Percentiles rank a stretch among this genome's conserved stretches.
phyloP scores from a whole-genome alignment of 306 rosid species.

The Carpinus fangiana region DNA sequence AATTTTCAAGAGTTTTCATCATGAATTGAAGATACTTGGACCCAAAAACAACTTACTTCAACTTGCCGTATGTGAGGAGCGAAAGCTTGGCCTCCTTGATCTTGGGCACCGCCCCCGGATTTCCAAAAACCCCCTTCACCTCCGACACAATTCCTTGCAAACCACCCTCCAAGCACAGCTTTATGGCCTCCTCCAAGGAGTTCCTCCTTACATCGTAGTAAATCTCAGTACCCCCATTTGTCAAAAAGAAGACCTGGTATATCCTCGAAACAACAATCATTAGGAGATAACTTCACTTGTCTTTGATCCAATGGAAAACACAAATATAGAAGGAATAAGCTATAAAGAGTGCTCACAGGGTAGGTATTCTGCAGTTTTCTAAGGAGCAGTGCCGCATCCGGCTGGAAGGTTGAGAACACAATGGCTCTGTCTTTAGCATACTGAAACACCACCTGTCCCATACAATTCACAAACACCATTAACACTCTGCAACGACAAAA shows the following conservation, averaged over 20 bases:
- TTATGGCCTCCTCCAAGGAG: constrained; percentile 88
- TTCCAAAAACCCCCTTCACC: constrained; percentile 66
- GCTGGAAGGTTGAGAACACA: constrained; percentile 54
- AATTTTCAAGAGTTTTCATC: neutral
- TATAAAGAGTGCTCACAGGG: constrained; percentile 40
- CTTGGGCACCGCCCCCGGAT: constrained; percentile 64
- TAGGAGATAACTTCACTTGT: neutral
- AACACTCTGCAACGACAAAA: neutral
- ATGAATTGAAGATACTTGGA: neutral
- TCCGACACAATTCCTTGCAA: constrained; percentile 90
- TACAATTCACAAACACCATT: neutral
- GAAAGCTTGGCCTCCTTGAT: constrained; percentile 78
- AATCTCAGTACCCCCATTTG: constrained; percentile 79
- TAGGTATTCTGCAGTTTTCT: constrained; percentile 42
- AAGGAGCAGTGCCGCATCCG: constrained; percentile 47
- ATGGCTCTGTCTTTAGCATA: constrained; percentile 50
- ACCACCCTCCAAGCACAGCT: constrained; percentile 76
- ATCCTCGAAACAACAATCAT: neutral
- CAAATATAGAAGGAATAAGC: neutral
- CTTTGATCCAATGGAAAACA: neutral
- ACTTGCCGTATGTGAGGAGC: constrained; percentile 75
- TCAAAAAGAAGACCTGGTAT: constrained; percentile 79
- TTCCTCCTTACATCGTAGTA: constrained; percentile 81
- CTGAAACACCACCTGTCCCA: constrained; percentile 39
- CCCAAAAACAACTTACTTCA: constrained; percentile 53